Conservation (phyloP, 768 basidiomycete genomes). For the Mycena kentingensis region DNA sequence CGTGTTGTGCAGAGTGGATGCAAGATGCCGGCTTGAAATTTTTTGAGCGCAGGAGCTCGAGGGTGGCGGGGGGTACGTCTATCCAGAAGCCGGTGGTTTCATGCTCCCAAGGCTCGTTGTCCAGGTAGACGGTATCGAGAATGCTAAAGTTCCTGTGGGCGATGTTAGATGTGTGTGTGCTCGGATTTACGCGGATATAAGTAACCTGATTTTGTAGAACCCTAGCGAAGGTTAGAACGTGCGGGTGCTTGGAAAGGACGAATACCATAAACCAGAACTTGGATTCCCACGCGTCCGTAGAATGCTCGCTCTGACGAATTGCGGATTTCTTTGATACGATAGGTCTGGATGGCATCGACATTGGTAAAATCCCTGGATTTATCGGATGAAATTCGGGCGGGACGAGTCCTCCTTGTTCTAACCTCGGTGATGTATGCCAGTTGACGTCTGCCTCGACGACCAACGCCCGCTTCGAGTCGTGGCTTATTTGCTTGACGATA, state of each 20-base stretch:
- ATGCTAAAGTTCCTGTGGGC: conserved; percentile 55
- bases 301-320: conserved; percentile 56
- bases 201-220: conserved; percentile 76
- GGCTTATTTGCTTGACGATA: conserved; percentile 79
- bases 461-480: conserved; percentile 73
- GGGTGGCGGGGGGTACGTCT: conserved; percentile 50
- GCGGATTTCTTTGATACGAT: conserved; percentile 69
- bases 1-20: conserved; percentile 86
- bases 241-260: conserved; percentile 3
- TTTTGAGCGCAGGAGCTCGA: conserved; percentile 52
- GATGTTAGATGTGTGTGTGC: background rate
- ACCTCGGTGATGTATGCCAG: conserved; percentile 79
- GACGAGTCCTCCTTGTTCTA: conserved; percentile 5
- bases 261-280: conserved; percentile 75
- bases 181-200: conserved; percentile 2
- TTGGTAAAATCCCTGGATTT: conserved; percentile 70
- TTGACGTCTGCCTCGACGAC: conserved; percentile 76
- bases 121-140: conserved; percentile 75
- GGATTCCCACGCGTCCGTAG: conserved; percentile 70
- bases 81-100: conserved; percentile 70
- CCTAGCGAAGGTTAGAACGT: conserved; percentile 40
- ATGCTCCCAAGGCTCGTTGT: conserved; percentile 76
- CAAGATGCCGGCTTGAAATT: conserved; percentile 71
- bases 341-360: conserved; percentile 74
- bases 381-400: background rate